Percentiles rank a stretch among this genome's conserved stretches.
phyloP scores from a whole-genome alignment of 2,329 filamentous ascomycete genomes.

The Ascochyta rabiei region DNA sequence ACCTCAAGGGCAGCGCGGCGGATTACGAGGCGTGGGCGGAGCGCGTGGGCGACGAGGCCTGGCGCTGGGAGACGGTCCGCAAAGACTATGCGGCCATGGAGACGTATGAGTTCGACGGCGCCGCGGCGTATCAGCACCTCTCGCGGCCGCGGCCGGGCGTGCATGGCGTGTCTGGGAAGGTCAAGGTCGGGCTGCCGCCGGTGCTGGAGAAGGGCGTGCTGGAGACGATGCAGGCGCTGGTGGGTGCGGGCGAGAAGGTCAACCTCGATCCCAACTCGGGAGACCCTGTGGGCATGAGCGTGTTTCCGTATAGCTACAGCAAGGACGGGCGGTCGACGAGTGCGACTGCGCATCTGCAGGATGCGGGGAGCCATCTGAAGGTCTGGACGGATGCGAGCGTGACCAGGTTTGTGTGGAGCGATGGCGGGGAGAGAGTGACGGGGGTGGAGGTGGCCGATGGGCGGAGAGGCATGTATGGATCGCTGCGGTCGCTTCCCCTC shows the following conservation, averaged over 20 bases:
- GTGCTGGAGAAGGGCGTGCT: conserved; percentile 64
- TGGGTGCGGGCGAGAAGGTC: conserved; percentile 60
- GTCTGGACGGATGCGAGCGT: conserved; percentile 59
- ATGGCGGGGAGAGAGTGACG: conserved; percentile 32
- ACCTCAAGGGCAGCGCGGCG: conserved; percentile 57
- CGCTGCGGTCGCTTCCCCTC: background rate
- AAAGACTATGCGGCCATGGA: conserved; percentile 60
- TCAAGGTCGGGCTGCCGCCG: conserved; percentile 52
- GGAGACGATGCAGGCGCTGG: conserved; percentile 60
- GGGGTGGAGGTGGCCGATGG: conserved; percentile 40
- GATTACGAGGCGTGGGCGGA: conserved; percentile 69
- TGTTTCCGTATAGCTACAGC: conserved; percentile 48
- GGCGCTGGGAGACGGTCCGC: conserved; percentile 61
- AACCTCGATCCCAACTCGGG: conserved; percentile 60
- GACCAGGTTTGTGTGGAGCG: conserved; percentile 29
- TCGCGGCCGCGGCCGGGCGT: conserved; percentile 51
- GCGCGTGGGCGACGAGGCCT: conserved; percentile 61
- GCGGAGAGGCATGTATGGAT: conserved; percentile 33
- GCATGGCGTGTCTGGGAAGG: conserved; percentile 53
- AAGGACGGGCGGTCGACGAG: conserved; percentile 42
- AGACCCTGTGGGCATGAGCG: conserved; percentile 36
- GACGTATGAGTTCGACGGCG: conserved; percentile 53
- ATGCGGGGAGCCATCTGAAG: conserved; percentile 58
- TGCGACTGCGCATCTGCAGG: conserved; percentile 45
- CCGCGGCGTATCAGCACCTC: conserved; percentile 52